Percentiles rank a stretch among this genome's conserved stretches.
phyloP scores from a whole-genome alignment of 2,329 filamentous ascomycete species.

The Ophiostoma himal-ulmi region DNA sequence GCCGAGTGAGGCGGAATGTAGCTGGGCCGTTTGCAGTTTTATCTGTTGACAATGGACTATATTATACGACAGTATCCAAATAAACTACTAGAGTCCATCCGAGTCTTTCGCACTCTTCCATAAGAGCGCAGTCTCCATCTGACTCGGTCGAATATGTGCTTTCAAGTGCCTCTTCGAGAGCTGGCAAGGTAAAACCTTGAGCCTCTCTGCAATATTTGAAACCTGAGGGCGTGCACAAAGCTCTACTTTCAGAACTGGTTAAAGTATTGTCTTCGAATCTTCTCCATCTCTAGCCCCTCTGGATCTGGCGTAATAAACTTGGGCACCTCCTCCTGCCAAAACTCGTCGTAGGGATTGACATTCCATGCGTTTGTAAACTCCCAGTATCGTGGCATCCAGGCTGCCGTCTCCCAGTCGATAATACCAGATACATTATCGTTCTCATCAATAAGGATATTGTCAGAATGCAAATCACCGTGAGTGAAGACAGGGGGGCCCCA shows the following conservation, averaged over 20 bases:
- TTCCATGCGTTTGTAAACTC: conserved; percentile 21
- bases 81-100: too few relatives aligned
- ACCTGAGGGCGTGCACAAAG: too few relatives aligned
- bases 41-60: too few relatives aligned
- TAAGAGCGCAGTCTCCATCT: too few relatives aligned
- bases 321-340: conserved; percentile 17
- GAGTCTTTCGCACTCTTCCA: too few relatives aligned
- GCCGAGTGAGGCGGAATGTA: too few relatives aligned
- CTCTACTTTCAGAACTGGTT: background rate
- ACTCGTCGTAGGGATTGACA: conserved; percentile 17
- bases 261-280: background rate
- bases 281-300: background rate
- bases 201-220: too few relatives aligned
- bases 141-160: too few relatives aligned
- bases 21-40: too few relatives aligned
- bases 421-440: conserved; percentile 17
- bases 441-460: conserved; percentile 22
- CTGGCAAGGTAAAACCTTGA: too few relatives aligned
- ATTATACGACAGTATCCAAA: too few relatives aligned
- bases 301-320: background rate
- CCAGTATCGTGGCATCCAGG: conserved; percentile 20
- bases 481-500: conserved; percentile 16
- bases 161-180: too few relatives aligned
- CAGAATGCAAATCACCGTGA: conserved; percentile 16
- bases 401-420: conserved; percentile 21